Base-by-base conservation (phyloP, 2,329 filamentous ascomycete species). In the Colletotrichum australisinense region DNA sequence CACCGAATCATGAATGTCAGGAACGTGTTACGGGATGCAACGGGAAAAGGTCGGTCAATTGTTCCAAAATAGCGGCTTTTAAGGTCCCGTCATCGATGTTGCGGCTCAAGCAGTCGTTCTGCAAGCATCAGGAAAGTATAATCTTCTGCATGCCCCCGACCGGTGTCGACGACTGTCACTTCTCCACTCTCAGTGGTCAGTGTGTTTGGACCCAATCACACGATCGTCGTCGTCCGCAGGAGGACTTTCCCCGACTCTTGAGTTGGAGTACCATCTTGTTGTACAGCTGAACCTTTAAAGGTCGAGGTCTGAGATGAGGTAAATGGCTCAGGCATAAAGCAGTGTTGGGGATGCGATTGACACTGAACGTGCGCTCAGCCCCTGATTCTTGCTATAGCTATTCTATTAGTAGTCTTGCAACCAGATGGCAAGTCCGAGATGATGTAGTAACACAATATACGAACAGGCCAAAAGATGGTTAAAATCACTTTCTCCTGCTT, bases 171-270 rank as follows among this genome's bases (percentile, higher is more conserved):
- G 64, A 72, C 53, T 72, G 65, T 72, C 69, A 69, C 69, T 63
- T 69, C 64, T 53, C 69, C 65, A 69, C 69, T 63, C 65, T 42
- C 28, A 72, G 24, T 72, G 69, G 69, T 65, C 63, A 65, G 35
- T 42, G 63, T 30, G 46, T 56, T 32, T 56, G 9, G 46, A 53
- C n/a, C 63, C 63, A 71, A 62, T 56, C 14, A 52, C 32, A 4
- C 55, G 24, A 35, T 32, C 55, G 64, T 67, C 63, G 68, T 46
- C 55, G 11, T 28, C 38, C 16, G 38, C 30, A 59, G 59, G 5
- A 49, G 19, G 42, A 49, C 56, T 24, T 42, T 42, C 53, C 24
- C 53, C 55, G 14, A 59, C 22, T 38, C n/a, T 16, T 56, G 7
- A 16, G 22, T 55, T 55, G 52, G 16, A 28, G 2, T n/a, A 4